These are phyloP conservation scores for Apostasia ramifera DNA, from an alignment of 106 monocot species.

Conservation along the genomic window DNA sequence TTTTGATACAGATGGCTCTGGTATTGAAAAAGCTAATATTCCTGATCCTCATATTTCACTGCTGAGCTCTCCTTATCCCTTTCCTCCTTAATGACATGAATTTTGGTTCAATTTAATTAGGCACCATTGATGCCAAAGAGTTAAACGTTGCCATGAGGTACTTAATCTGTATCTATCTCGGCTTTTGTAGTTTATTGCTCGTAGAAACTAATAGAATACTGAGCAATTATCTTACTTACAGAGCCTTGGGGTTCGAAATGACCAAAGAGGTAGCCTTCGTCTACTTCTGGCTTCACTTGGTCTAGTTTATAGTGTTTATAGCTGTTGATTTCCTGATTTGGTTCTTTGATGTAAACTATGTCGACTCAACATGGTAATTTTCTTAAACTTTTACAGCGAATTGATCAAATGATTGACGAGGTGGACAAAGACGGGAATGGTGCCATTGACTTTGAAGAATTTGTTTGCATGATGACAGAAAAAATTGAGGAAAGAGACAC, in stretches of 20 bases:
- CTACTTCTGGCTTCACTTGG: not conserved
- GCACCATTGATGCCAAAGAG: constrained; percentile 87
- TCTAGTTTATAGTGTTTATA: not conserved
- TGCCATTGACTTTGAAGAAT: constrained; percentile 86
- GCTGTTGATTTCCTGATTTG: not conserved
- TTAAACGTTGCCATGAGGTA: constrained; percentile 95
- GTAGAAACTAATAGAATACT: not conserved
- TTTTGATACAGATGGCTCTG: constrained; percentile 92
- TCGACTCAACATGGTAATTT: not conserved
- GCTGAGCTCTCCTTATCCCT: not conserved
- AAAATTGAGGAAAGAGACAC: constrained; percentile 90
- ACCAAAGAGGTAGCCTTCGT: constrained; percentile 50
- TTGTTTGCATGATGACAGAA: constrained; percentile 83
- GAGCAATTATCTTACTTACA: constrained; percentile 22
- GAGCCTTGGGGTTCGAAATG: constrained; percentile 97
- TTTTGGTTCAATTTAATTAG: constrained; percentile 19
- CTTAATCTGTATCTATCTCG: not conserved
- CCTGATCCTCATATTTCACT: not conserved
- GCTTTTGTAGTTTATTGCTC: too few species aligned
- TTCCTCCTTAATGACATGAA: not conserved
- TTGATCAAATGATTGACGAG: constrained; percentile 74
- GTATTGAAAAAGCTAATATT: constrained; percentile 27
- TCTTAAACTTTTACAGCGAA: constrained; percentile 46
- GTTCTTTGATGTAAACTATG: not conserved
- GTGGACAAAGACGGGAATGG: constrained; percentile 91